phyloP scores from a whole-genome alignment of 2,329 filamentous ascomycete species.

The Fusarium sp. region DNA sequence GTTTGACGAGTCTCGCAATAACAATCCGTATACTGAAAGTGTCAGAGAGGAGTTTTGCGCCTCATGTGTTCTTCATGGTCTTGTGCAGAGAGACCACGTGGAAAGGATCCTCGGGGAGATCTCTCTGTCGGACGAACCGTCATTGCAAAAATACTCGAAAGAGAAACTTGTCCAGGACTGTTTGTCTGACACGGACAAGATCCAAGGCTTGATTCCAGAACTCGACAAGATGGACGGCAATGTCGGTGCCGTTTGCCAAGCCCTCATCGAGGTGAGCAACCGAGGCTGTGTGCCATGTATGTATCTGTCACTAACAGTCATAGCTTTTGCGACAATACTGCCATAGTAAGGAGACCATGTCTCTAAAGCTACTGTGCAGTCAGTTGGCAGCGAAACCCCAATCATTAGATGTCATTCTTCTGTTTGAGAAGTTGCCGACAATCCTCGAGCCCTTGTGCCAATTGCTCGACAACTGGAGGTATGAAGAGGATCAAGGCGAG shows the following conservation, averaged over 20 bases:
- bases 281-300: background rate
- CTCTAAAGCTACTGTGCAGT: slow-evolving; percentile 79
- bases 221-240: slow-evolving; percentile 93
- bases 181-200: slow-evolving; percentile 78
- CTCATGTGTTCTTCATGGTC: slow-evolving; percentile 86
- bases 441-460: slow-evolving; percentile 80
- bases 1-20: slow-evolving; percentile 70
- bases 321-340: slow-evolving; percentile 78
- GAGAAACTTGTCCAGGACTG: slow-evolving; percentile 84
- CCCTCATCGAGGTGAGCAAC: slow-evolving; percentile 73
- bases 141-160: slow-evolving; percentile 80
- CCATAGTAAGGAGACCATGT: slow-evolving; percentile 80
- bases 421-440: slow-evolving; percentile 78
- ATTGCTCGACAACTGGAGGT: slow-evolving; percentile 81
- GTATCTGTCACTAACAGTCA: background rate
- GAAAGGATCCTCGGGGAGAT: slow-evolving; percentile 86
- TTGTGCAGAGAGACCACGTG: slow-evolving; percentile 84
- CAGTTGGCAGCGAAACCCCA: slow-evolving; percentile 79
- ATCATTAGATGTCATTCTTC: slow-evolving; percentile 78
- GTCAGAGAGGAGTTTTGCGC: slow-evolving; percentile 83
- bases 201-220: slow-evolving; percentile 82
- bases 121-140: slow-evolving; percentile 81
- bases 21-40: slow-evolving; percentile 68
- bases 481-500: slow-evolving; percentile 86
- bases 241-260: slow-evolving; percentile 84